Evolutionary conservation across 2,329 filamentous ascomycete genomes (phyloP), one percentile per base, ranked within the genome.

Genomic region (Colletotrichum spinosum): DNA sequence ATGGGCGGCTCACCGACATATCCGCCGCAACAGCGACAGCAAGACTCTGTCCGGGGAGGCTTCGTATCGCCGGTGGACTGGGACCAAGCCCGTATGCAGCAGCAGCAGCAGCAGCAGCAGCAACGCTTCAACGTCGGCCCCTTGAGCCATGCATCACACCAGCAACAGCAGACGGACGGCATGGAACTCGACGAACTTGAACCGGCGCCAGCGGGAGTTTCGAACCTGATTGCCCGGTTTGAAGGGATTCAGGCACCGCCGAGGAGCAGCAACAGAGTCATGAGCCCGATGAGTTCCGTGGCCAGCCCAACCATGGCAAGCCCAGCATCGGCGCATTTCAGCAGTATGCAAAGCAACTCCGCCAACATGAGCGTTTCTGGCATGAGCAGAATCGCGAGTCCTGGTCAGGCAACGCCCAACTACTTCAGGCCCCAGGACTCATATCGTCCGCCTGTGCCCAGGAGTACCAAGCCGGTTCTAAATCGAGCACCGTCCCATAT

Each of bases 161-260:
- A 53, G 13, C 53, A 67, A 2, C 56, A 38, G 17, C 49, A 67
- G 17, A 55, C 50, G 44, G 66, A 70, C 17, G 57, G 59, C 35
- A 67, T 71, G 46, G 68, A 68, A 8, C 68, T 67, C 34, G 67
- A 70, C 12, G 65, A 68, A 15, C 25, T 69, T 5, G 46, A 58
- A 13, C 54, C 66, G 8, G 54, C 68, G 25, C 70, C 71, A 33
- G 68, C 72, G 39, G 74, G 76, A 44, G 78, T 80, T 54, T 74
- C 77, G 50, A 76, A 77, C 50, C 67, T 81, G 51, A 76, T 80
- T 61, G 77, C 78, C 53, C 78, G 79, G 54, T 81, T 81, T 69
- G 79, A 81, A 57, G 60, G 74, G 70, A 51, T 76, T 74, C 69
- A 73, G 73, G 44, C 77, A 74, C 44, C 74, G 7, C 72, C 78